Evolutionary conservation across 2,329 filamentous ascomycete genomes (phyloP).

Genomic region (Emergomyces orientalis): DNA sequence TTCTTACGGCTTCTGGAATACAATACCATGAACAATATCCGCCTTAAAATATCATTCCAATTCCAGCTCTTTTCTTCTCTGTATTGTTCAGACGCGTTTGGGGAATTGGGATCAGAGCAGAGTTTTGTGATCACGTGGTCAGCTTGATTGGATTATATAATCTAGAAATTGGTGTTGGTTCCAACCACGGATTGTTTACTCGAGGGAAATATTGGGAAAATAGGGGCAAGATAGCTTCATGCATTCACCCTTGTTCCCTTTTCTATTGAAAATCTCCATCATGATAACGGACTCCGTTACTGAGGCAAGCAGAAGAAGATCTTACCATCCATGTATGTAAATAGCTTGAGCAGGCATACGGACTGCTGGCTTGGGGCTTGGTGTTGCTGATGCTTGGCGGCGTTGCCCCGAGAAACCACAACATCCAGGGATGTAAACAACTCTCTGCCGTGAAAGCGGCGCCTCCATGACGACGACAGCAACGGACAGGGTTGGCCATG

Average conservation of each 20-base stretch:
- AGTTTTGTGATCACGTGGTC: too few species aligned
- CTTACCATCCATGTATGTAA: not conserved
- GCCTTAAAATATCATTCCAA: too few species aligned
- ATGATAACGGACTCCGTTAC: too few species aligned
- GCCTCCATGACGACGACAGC: not conserved
- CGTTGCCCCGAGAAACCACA: conserved; percentile 8
- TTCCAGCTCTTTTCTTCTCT: too few species aligned
- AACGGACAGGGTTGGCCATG: not conserved
- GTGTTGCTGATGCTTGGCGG: not conserved
- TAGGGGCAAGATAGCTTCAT: not conserved
- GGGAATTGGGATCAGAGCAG: too few species aligned
- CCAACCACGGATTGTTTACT: too few species aligned
- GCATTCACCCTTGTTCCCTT: not conserved
- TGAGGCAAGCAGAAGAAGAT: not conserved
- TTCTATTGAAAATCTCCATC: not conserved
- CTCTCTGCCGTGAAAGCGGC: not conserved
- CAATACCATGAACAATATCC: too few species aligned
- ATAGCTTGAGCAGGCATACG: not conserved
- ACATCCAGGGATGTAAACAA: conserved; percentile 3
- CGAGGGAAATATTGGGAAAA: not conserved
- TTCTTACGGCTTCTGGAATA: too few species aligned
- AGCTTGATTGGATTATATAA: not conserved
- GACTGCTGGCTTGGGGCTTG: not conserved
- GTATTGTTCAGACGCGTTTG: too few species aligned
- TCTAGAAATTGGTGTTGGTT: not conserved